Conservation (phyloP, 2,329 filamentous ascomycete genomes). For the Aspergillus tamarii region DNA sequence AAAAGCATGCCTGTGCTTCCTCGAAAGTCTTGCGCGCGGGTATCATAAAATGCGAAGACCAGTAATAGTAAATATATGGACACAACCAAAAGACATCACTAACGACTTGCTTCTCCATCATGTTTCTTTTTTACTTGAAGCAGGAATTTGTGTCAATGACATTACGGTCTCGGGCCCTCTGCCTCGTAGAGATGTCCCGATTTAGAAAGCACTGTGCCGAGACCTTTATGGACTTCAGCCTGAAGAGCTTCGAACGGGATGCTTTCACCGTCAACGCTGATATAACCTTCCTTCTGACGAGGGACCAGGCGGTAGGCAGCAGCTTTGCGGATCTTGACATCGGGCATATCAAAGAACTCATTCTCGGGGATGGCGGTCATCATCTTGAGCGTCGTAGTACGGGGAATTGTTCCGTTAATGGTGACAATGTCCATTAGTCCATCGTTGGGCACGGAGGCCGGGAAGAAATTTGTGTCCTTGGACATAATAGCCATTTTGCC, state of each 20-base stretch:
- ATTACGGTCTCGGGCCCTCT: slow-evolving; percentile 36
- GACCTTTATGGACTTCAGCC: slow-evolving; percentile 78
- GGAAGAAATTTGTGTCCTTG: slow-evolving; percentile 82
- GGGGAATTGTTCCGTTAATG: slow-evolving; percentile 74
- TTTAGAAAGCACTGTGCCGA: slow-evolving; percentile 84
- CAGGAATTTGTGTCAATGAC: neutral
- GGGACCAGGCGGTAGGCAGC: slow-evolving; percentile 85
- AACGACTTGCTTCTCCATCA: neutral
- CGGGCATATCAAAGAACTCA: slow-evolving; percentile 76
- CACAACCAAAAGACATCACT: slow-evolving; percentile 10
- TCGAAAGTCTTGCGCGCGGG: slow-evolving; percentile 30
- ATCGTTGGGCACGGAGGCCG: slow-evolving; percentile 75
- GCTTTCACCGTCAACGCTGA: slow-evolving; percentile 91
- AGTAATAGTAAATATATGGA: slow-evolving; percentile 18
- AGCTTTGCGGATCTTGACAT: slow-evolving; percentile 82
- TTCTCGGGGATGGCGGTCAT: slow-evolving; percentile 73
- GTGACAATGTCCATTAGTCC: slow-evolving; percentile 84
- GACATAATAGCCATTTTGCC: slow-evolving; percentile 97
- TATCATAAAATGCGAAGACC: slow-evolving; percentile 37
- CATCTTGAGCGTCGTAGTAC: slow-evolving; percentile 67
- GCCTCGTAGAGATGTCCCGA: slow-evolving; percentile 72
- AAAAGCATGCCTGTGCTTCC: slow-evolving; percentile 20
- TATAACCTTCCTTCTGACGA: slow-evolving; percentile 73
- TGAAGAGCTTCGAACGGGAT: slow-evolving; percentile 89
- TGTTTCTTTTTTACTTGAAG: neutral